Evolutionary conservation across 108 stramenopile species (phyloP).

Genomic region (Parmales sp.): DNA sequence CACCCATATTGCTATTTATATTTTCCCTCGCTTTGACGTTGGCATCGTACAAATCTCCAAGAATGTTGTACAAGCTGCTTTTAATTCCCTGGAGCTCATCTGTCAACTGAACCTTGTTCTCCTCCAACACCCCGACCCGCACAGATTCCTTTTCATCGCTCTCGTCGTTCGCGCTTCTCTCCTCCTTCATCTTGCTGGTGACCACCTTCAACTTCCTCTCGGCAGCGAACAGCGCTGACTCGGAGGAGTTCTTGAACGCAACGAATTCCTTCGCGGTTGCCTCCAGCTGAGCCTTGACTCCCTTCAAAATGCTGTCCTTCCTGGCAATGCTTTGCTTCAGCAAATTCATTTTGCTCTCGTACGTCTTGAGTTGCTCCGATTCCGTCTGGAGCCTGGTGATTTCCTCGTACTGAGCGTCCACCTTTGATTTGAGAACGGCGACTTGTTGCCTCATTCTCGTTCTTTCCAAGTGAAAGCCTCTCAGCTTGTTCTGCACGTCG

Average conservation of each 20-base stretch:
- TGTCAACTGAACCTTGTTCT: not conserved
- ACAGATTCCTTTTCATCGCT: not conserved
- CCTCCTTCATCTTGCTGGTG: not conserved
- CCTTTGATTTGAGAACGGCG: not conserved
- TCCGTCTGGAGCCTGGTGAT: not conserved
- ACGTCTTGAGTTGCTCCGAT: not conserved
- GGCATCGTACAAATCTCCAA: constrained; percentile 1
- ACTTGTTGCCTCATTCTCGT: constrained; percentile 1
- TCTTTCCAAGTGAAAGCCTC: not conserved
- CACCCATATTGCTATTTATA: no score
- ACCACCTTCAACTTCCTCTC: not conserved
- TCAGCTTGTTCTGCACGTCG: no score
- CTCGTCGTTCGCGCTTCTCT: not conserved
- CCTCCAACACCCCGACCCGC: not conserved
- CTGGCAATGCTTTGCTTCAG: not conserved
- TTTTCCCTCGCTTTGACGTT: not conserved
- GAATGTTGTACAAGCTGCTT: constrained; percentile 1
- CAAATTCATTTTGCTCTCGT: constrained; percentile 3
- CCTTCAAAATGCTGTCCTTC: not conserved
- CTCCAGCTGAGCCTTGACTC: not conserved
- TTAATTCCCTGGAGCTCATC: not conserved
- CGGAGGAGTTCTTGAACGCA: not conserved
- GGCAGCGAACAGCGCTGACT: not conserved
- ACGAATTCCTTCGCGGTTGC: constrained; percentile 2
- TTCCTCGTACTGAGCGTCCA: not conserved